phyloP scores from a whole-genome alignment of 2,329 filamentous ascomycete genomes.

The Rasamsonia emersonii region DNA sequence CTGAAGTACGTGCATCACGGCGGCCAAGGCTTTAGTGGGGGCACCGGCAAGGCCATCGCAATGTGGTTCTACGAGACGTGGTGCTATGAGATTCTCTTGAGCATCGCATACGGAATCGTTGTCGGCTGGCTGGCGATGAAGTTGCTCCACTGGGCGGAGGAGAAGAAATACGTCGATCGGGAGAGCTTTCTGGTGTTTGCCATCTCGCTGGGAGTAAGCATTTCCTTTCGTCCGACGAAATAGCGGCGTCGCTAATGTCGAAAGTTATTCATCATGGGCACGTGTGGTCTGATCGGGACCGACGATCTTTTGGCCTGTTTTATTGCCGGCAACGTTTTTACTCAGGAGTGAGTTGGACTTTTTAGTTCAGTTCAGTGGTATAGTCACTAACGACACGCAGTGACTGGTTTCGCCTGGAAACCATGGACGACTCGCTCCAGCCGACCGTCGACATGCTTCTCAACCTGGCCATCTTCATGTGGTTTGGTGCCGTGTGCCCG shows the following conservation, averaged over 20 bases:
- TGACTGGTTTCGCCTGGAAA: conserved; percentile 88
- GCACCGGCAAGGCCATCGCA: conserved; percentile 58
- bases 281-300: conserved; percentile 75
- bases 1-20: conserved; percentile 63
- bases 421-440: conserved; percentile 82
- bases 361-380: neutral
- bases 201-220: conserved; percentile 64
- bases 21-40: conserved; percentile 48
- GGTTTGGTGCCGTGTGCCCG: conserved; percentile 79
- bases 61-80: conserved; percentile 81
- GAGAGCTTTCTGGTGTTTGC: conserved; percentile 85
- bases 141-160: conserved; percentile 74
- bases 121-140: conserved; percentile 78
- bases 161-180: conserved; percentile 70
- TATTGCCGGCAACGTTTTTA: conserved; percentile 83
- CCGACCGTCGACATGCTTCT: conserved; percentile 92
- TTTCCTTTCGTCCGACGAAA: neutral
- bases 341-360: conserved; percentile 56
- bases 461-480: conserved; percentile 81
- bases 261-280: conserved; percentile 73
- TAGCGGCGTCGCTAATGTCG: conserved; percentile 8
- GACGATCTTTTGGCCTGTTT: conserved; percentile 91
- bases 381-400: conserved; percentile 23
- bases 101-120: conserved; percentile 64
- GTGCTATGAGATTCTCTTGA: conserved; percentile 74